phyloP scores from a whole-genome alignment of 2,329 filamentous ascomycete species.

The Diaporthe sp. region DNA sequence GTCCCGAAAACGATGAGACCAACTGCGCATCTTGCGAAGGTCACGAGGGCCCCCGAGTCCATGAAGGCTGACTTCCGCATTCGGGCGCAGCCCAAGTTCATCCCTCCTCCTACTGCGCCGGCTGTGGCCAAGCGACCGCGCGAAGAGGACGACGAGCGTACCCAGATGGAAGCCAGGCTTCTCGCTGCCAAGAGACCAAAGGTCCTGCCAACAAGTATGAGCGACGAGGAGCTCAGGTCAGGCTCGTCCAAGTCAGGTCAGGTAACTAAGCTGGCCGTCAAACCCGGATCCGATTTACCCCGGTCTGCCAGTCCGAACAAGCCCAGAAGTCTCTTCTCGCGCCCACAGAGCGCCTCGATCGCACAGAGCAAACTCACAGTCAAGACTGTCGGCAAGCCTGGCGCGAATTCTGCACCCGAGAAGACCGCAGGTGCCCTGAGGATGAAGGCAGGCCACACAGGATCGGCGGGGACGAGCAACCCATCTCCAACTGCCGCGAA shows the following conservation, averaged over 20 bases:
- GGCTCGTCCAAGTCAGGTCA: background rate
- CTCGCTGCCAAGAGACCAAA: conserved; percentile 36
- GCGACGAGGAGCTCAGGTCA: background rate
- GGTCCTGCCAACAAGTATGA: conserved; percentile 45
- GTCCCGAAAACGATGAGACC: conserved; percentile 11
- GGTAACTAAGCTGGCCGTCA: background rate
- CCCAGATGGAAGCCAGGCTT: conserved; percentile 34
- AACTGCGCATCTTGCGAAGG: conserved; percentile 46
- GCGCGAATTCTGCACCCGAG: background rate
- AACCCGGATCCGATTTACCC: background rate
- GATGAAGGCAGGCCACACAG: background rate
- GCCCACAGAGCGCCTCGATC: conserved; percentile 5
- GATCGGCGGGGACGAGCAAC: background rate
- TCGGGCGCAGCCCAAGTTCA: conserved; percentile 56
- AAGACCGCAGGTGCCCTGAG: background rate
- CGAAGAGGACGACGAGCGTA: conserved; percentile 36
- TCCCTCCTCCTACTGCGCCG: conserved; percentile 22
- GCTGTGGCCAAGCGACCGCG: conserved; percentile 18
- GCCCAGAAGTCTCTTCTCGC: conserved; percentile 16
- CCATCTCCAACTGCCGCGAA: background rate
- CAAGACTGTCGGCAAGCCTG: conserved; percentile 27
- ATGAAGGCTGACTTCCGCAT: conserved; percentile 69
- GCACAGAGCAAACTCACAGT: conserved; percentile 24
- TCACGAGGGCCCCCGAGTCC: conserved; percentile 64
- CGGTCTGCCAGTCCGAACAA: conserved; percentile 10